These are phyloP conservation scores for Cercospora janseana DNA, from an alignment of 2,329 filamentous ascomycete genomes.

Conservation along the genomic window DNA sequence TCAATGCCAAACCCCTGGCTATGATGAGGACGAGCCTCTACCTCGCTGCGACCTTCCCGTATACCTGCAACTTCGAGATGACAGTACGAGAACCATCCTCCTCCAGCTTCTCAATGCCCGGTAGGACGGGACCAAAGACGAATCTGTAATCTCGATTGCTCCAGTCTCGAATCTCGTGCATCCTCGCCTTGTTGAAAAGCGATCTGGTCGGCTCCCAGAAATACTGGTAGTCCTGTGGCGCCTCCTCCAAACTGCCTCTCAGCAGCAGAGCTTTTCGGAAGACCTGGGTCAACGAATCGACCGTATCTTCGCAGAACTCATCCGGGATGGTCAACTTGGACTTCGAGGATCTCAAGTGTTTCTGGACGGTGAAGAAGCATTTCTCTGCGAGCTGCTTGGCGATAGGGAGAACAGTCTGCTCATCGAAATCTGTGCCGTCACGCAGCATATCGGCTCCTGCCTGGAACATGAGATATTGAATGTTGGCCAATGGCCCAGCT, in stretches of 20 bases:
- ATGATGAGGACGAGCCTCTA: too few species aligned
- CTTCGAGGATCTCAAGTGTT: not conserved
- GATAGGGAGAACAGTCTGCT: not conserved
- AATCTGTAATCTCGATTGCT: not conserved
- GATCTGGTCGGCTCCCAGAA: not conserved
- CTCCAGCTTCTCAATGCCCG: not conserved
- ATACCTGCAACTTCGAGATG: not conserved
- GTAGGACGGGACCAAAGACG: not conserved
- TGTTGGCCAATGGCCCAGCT: not conserved
- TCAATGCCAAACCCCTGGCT: too few species aligned
- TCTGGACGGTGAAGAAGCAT: not conserved
- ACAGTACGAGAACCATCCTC: not conserved
- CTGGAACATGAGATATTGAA: not conserved
- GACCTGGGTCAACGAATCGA: not conserved
- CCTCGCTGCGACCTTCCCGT: too few species aligned
- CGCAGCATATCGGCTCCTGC: not conserved
- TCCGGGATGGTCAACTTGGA: not conserved
- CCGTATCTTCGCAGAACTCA: not conserved
- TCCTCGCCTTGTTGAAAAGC: not conserved
- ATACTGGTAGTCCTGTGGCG: not conserved
- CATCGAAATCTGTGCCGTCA: not conserved
- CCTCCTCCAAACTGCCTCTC: not conserved
- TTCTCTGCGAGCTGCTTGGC: not conserved
- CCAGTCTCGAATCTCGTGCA: not conserved
- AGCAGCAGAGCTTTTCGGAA: constrained; percentile 3